These are phyloP conservation scores for Pisolithus tinctorius DNA, from an alignment of 768 basidiomycete genomes.

Conservation along the genomic window DNA sequence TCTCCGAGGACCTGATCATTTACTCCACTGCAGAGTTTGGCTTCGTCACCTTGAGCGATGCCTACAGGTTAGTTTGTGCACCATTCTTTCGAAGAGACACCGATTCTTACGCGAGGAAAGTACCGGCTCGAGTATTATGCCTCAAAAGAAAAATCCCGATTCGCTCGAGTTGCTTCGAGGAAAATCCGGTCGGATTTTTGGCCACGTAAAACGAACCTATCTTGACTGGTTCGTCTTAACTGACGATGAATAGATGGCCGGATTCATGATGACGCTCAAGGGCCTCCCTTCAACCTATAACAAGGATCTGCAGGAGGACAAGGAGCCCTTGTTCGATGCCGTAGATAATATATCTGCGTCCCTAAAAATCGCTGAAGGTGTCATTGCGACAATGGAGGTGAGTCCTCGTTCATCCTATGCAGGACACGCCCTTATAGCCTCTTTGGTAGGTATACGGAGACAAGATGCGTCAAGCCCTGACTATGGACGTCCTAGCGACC, in stretches of 20 bases:
- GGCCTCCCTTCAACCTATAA: constrained; percentile 98
- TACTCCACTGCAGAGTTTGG: constrained; percentile 98
- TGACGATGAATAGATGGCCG: constrained; percentile 65
- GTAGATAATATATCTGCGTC: constrained; percentile 87
- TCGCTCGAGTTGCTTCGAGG: constrained; percentile 93
- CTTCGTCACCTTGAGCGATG: constrained; percentile 92
- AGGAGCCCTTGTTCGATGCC: constrained; percentile 93
- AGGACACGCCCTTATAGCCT: neutral
- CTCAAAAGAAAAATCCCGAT: constrained; percentile 98
- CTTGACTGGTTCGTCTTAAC: neutral
- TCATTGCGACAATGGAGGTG: constrained; percentile 84
- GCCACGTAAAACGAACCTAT: constrained; percentile 51
- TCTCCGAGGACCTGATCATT: constrained; percentile 94
- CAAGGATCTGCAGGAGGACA: constrained; percentile 98
- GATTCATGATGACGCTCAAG: constrained; percentile 96
- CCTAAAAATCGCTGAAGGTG: constrained; percentile 90
- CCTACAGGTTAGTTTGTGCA: constrained; percentile 68
- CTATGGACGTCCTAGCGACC: constrained; percentile 98
- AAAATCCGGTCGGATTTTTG: constrained; percentile 92
- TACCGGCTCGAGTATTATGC: constrained; percentile 99
- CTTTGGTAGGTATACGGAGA: constrained; percentile 68
- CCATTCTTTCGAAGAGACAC: neutral
- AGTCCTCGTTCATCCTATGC: constrained; percentile 14
- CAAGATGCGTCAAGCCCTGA: constrained; percentile 86
- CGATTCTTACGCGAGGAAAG: constrained; percentile 32